Evolutionary conservation across 2,329 filamentous ascomycete genomes (phyloP).

Genomic region (Pseudogymnoascus sp.): DNA sequence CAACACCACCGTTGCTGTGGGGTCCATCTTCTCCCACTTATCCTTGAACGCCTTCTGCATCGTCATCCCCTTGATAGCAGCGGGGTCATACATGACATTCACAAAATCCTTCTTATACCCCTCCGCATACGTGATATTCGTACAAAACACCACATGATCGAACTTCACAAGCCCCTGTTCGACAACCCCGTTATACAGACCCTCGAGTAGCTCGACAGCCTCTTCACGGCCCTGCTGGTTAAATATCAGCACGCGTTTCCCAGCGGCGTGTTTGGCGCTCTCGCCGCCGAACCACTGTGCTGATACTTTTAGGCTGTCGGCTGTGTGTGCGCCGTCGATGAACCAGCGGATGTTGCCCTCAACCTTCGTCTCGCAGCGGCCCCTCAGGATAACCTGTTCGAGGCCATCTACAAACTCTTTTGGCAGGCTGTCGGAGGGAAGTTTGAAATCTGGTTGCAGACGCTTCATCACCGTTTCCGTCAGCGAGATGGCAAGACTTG

Average conservation of each 20-base stretch:
- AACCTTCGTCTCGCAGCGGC: slow-evolving; percentile 60
- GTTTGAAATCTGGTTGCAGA: slow-evolving; percentile 2
- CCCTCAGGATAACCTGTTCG: slow-evolving; percentile 66
- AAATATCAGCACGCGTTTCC: slow-evolving; percentile 57
- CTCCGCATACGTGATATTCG: slow-evolving; percentile 58
- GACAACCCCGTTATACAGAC: slow-evolving; percentile 51
- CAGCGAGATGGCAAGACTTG: slow-evolving; percentile 47
- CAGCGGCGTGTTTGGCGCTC: slow-evolving; percentile 36
- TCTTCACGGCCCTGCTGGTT: slow-evolving; percentile 88
- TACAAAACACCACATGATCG: slow-evolving; percentile 69
- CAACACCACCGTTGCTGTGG: slow-evolving; percentile 40
- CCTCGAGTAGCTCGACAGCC: slow-evolving; percentile 47
- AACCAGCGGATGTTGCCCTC: slow-evolving; percentile 66
- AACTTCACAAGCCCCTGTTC: slow-evolving; percentile 42
- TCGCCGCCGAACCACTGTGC: slow-evolving; percentile 69
- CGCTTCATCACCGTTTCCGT: slow-evolving; percentile 29
- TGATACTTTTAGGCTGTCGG: slow-evolving; percentile 77
- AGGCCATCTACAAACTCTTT: slow-evolving; percentile 45
- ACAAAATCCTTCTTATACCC: slow-evolving; percentile 48
- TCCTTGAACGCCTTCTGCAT: slow-evolving; percentile 62
- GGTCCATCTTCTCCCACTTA: slow-evolving; percentile 50
- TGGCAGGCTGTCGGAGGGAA: slow-evolving; percentile 14
- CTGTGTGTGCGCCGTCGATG: slow-evolving; percentile 87
- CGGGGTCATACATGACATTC: slow-evolving; percentile 9
- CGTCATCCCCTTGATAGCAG: slow-evolving; percentile 39